Conservation (phyloP, 306 rosid genomes). For the Malus domestica region ASM211411v1 NC_041797.1:28278001-28278500, state of each 20-base stretch:
- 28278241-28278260: conserved; percentile 46
- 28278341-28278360: too few species aligned
- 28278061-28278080: too few species aligned
- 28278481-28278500: conserved; percentile 48
- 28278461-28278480: conserved; percentile 43
- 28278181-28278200: conserved; percentile 83
- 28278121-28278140: background rate
- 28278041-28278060: accelerated
- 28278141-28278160: conserved; percentile 61
- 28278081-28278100: too few species aligned
- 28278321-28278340: background rate
- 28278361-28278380: conserved; percentile 17
- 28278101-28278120: background rate
- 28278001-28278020: too few species aligned
- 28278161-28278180: conserved; percentile 95
- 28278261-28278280: conserved; percentile 23
- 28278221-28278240: conserved; percentile 89
- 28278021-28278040: too few species aligned
- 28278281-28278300: conserved; percentile 16
- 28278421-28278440: background rate
- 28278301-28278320: background rate
- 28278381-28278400: conserved; percentile 7
- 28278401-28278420: conserved; percentile 1
- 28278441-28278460: background rate
- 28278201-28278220: conserved; percentile 86